A percentile compares a stretch with the other conserved stretches of the same genome.
These are phyloP conservation scores for Talaromyces pinophilus DNA, from an alignment of 2,329 filamentous ascomycete genomes.

Conservation along the genomic window DNA sequence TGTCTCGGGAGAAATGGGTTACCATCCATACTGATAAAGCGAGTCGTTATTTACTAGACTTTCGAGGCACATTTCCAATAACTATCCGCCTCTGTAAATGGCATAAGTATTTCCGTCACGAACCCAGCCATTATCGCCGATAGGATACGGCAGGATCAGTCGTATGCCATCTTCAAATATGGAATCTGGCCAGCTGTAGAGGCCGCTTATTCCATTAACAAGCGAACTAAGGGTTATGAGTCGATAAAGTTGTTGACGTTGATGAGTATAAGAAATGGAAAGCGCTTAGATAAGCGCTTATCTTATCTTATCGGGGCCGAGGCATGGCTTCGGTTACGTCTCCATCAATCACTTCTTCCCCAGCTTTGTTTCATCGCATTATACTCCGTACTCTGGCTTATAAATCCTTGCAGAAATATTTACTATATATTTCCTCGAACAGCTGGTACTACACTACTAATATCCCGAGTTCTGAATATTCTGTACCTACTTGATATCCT, in stretches of 20 bases:
- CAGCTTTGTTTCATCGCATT: not conserved
- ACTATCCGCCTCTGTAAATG: not conserved
- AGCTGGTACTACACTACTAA: not conserved
- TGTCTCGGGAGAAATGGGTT: conserved; percentile 3
- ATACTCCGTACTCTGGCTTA: not conserved
- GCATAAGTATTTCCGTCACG: not conserved
- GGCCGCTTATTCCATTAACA: no score
- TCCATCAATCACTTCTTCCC: not conserved
- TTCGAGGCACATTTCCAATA: not conserved
- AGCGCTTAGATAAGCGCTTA: not conserved
- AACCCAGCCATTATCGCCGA: not conserved
- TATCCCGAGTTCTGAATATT: no score
- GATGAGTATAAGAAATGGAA: no score
- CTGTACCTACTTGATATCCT: not conserved
- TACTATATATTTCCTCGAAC: not conserved
- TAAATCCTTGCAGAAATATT: not conserved
- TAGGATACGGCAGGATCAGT: not conserved
- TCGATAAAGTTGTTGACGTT: no score
- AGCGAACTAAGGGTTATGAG: no score
- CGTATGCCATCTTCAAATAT: no score
- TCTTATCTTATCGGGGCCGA: conserved; percentile 10
- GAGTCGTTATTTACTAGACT: not conserved
- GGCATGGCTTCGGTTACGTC: conserved; percentile 10
- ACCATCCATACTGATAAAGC: conserved; percentile 1
- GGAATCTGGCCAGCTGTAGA: no score